These are phyloP conservation scores for Smittium culicis DNA, from an alignment of 371 early-diverging fungal species.

Conservation along the genomic window DNA sequence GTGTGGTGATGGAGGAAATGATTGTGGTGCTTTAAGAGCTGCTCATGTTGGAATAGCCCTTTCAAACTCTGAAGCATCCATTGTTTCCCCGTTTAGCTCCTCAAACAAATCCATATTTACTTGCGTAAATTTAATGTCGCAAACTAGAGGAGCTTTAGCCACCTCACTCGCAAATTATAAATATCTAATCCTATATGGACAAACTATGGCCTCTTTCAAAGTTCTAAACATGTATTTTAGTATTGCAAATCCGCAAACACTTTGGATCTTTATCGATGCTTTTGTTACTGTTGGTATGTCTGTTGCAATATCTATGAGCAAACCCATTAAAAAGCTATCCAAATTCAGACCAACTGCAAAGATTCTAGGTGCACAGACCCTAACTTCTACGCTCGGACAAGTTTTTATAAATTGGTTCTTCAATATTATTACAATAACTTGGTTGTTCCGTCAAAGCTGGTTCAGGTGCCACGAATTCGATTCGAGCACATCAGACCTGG, in stretches of 20 bases:
- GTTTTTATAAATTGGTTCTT: conserved; percentile 52
- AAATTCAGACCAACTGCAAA: conserved; percentile 53
- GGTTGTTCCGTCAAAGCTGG: conserved; percentile 52
- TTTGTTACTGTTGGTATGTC: conserved; percentile 44
- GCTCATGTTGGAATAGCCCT: conserved; percentile 84
- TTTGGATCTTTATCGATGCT: conserved; percentile 65
- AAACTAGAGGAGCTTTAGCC: conserved; percentile 64
- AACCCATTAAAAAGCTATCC: conserved; percentile 39
- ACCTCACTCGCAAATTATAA: conserved; percentile 62
- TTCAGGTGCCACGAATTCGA: conserved; percentile 63
- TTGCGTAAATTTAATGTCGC: conserved; percentile 53
- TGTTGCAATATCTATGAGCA: conserved; percentile 51
- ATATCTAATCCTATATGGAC: conserved; percentile 64
- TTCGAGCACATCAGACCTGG: conserved; percentile 40
- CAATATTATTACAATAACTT: conserved; percentile 33
- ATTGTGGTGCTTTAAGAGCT: conserved; percentile 80
- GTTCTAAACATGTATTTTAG: conserved; percentile 57
- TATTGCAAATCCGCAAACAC: conserved; percentile 42
- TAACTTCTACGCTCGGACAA: conserved; percentile 48
- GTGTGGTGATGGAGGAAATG: conserved; percentile 95
- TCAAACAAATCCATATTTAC: conserved; percentile 37
- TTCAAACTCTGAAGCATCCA: conserved; percentile 53
- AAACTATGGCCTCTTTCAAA: conserved; percentile 50
- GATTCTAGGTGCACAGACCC: conserved; percentile 47
- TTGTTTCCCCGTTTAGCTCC: conserved; percentile 72